phyloP scores from a whole-genome alignment of 2,329 filamentous ascomycete species.

The Xylaria digitata region DNA sequence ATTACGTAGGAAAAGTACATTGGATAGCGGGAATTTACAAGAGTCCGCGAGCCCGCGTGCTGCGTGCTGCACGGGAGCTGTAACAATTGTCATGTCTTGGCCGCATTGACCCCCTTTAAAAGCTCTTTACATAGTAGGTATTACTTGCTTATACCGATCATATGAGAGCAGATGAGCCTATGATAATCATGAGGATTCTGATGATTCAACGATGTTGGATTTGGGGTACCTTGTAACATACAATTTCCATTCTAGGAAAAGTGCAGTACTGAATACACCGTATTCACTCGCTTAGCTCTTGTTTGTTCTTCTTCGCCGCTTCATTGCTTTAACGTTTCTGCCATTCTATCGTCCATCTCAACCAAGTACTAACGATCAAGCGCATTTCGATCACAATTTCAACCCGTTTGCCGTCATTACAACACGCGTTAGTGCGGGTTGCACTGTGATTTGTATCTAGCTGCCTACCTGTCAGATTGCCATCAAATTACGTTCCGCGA shows the following conservation, averaged over 20 bases:
- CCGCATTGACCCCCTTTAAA: constrained; percentile 4
- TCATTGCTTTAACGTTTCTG: neutral
- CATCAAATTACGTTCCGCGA: constrained; percentile 5
- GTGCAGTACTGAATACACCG: constrained; percentile 21
- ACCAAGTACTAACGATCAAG: neutral
- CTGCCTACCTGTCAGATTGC: neutral
- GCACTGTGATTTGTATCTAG: constrained; percentile 9
- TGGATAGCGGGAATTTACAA: neutral
- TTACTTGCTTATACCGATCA: neutral
- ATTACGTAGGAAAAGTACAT: neutral
- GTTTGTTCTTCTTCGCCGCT: neutral
- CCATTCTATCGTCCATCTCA: neutral
- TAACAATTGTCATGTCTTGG: constrained; percentile 8
- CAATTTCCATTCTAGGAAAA: constrained; percentile 12
- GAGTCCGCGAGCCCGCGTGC: constrained; percentile 15
- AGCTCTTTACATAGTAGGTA: neutral
- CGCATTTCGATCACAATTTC: neutral
- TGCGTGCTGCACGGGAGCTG: neutral
- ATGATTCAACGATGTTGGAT: neutral
- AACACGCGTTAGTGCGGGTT: neutral
- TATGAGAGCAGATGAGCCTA: neutral
- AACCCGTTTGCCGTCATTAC: neutral
- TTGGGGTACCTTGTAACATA: constrained; percentile 1
- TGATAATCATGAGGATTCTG: neutral
- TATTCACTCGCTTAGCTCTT: neutral